phyloP scores from a whole-genome alignment of 78 protist genomes.

The Dictyostelium intermedium region DNA sequence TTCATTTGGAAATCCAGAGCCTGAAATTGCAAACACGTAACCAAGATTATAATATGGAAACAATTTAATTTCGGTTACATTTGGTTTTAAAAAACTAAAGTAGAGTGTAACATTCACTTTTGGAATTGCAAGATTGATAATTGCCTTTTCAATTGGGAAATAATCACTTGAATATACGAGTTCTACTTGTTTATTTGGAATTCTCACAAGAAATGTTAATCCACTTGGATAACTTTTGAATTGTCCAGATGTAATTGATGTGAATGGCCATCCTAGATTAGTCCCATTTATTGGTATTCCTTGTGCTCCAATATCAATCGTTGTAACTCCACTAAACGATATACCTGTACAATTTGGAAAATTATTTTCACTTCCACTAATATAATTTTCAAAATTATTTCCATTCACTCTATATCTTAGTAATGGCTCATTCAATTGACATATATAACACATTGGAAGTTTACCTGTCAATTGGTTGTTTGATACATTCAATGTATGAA shows the following conservation, averaged over 20 bases:
- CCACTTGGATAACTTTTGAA: not conserved
- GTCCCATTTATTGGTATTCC: not conserved
- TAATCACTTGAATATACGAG: not conserved
- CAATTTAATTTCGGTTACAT: not conserved
- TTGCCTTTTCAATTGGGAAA: not conserved
- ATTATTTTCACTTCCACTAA: not conserved
- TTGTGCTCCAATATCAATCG: not conserved
- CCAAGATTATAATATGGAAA: not conserved
- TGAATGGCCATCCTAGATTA: not conserved
- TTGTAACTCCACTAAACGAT: not conserved
- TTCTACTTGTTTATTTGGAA: not conserved
- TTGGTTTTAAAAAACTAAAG: not conserved
- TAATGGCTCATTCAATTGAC: not conserved
- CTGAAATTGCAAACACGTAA: not conserved
- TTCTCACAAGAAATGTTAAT: not conserved
- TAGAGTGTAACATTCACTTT: not conserved
- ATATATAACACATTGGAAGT: not conserved
- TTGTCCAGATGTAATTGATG: not conserved
- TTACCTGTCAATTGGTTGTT: not conserved
- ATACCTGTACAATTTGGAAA: not conserved
- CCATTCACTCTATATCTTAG: not conserved
- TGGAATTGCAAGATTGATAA: not conserved
- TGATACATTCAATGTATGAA: not conserved
- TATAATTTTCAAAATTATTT: slow-evolving; percentile 9
- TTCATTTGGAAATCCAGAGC: not conserved